Percentiles rank a stretch among this genome's conserved stretches.
These are phyloP conservation scores for Scedosporium apiospermum DNA, from an alignment of 2,329 filamentous ascomycete species.

Conservation along the genomic window DNA sequence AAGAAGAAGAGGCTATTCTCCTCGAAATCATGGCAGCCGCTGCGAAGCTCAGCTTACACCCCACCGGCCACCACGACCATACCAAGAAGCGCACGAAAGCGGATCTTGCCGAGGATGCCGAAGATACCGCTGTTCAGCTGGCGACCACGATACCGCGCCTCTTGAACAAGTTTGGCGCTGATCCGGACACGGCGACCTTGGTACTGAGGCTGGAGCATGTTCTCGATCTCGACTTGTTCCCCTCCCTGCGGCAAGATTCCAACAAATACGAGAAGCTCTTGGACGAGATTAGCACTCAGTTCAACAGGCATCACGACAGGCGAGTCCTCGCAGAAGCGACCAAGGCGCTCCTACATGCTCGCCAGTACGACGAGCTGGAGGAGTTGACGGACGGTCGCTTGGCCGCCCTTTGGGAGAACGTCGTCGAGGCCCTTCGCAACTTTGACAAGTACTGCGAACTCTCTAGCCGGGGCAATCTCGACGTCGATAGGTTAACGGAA, in stretches of 20 bases:
- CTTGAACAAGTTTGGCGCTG: constrained; percentile 87
- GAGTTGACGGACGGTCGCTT: constrained; percentile 77
- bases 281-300: constrained; percentile 89
- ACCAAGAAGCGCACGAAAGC: constrained; percentile 45
- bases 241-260: constrained; percentile 79
- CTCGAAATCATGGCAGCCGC: constrained; percentile 79
- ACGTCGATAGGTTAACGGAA: constrained; percentile 54
- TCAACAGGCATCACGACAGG: constrained; percentile 83
- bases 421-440: constrained; percentile 61
- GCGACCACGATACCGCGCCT: constrained; percentile 73
- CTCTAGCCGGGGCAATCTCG: constrained; percentile 59
- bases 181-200: constrained; percentile 73
- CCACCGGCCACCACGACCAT: constrained; percentile 52
- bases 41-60: constrained; percentile 63
- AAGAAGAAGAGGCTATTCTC: constrained; percentile 73
- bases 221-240: constrained; percentile 78
- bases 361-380: constrained; percentile 78
- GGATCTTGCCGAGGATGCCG: constrained; percentile 61
- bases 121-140: constrained; percentile 69
- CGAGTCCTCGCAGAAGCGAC: constrained; percentile 78
- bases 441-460: constrained; percentile 65
- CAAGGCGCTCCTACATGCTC: constrained; percentile 72
- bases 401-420: constrained; percentile 76
- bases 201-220: constrained; percentile 80
- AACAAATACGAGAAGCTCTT: constrained; percentile 71